Conservation (phyloP, 2,329 filamentous ascomycete species). For the Sclerotiophoma versabilis region DNA sequence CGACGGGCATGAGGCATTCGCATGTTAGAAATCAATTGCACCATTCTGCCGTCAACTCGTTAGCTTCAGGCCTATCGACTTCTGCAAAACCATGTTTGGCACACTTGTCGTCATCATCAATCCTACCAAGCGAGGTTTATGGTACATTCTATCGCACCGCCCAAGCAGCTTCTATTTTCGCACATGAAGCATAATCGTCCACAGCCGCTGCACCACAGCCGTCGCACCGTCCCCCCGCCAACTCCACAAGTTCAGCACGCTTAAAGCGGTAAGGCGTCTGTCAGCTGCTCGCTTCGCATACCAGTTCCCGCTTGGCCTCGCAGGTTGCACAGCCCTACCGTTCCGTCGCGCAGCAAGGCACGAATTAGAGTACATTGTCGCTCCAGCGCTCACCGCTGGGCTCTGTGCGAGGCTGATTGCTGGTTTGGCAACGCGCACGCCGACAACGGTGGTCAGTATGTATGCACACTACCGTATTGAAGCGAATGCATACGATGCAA, state of each 20-base stretch:
- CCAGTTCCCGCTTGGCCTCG: conserved; percentile 14
- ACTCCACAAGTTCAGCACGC: conserved; percentile 24
- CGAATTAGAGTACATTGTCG: background rate
- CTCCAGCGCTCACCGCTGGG: conserved; percentile 9
- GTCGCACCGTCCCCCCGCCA: conserved; percentile 15
- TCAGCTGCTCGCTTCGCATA: conserved; percentile 30
- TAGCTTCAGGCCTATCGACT: background rate
- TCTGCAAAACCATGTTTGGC: background rate
- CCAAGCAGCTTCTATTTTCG: conserved; percentile 9
- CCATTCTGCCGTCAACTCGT: background rate
- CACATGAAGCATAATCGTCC: background rate
- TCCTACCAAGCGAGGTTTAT: background rate
- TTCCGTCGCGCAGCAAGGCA: conserved; percentile 22
- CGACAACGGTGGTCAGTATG: conserved; percentile 5
- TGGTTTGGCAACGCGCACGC: conserved; percentile 10
- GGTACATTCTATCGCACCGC: background rate
- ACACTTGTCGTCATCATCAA: too few relatives aligned
- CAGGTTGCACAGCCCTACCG: conserved; percentile 31
- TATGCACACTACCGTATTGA: conserved; percentile 11
- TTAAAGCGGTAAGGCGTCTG: conserved; percentile 17
- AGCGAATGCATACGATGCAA: conserved; percentile 11
- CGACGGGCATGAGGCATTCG: background rate
- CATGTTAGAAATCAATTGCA: conserved; percentile 12
- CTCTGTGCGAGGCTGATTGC: conserved; percentile 14
- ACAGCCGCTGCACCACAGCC: conserved; percentile 6